phyloP scores from a whole-genome alignment of 306 rosid species.

The Cajanus cajan region DNA sequence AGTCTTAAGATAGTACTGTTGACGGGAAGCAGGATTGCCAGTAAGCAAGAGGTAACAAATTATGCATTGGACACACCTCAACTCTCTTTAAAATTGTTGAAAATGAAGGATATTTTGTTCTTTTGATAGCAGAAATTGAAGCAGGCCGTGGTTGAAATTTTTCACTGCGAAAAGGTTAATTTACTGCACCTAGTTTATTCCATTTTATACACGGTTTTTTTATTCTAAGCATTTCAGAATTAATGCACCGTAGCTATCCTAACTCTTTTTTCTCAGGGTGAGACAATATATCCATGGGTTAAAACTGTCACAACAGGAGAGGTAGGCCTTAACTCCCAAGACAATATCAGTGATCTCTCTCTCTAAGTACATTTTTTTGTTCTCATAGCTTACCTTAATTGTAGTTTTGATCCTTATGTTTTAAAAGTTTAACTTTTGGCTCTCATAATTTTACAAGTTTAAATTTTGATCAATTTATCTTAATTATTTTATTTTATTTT shows the following conservation, averaged over 20 bases:
- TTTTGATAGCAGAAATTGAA: slow-evolving; percentile 57
- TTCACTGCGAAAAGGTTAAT: slow-evolving; percentile 67
- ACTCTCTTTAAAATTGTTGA: neutral
- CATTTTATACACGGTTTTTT: neutral
- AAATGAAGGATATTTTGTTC: slow-evolving; percentile 14
- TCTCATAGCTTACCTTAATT: neutral
- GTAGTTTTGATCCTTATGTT: neutral
- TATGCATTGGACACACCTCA: slow-evolving; percentile 13
- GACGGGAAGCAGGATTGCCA: slow-evolving; percentile 54
- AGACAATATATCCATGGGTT: slow-evolving; percentile 68
- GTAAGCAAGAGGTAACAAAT: slow-evolving; percentile 70
- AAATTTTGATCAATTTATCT: neutral
- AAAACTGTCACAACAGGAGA: slow-evolving; percentile 53
- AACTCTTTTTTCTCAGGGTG: slow-evolving; percentile 45
- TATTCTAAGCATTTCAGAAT: slow-evolving; percentile 10
- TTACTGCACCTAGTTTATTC: neutral
- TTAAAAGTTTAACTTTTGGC: neutral
- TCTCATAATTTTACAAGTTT: neutral
- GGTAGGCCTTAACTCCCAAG: slow-evolving; percentile 39
- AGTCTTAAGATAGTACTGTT: slow-evolving; percentile 73
- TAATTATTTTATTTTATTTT: neutral
- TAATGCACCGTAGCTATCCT: slow-evolving; percentile 1
- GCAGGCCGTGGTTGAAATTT: slow-evolving; percentile 69
- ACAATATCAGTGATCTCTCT: neutral
- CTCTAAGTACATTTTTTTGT: neutral